A percentile compares a stretch with the other conserved stretches of the same genome.
Conservation (phyloP, 2,329 filamentous ascomycete genomes). For the Verticillium isaacii region DNA sequence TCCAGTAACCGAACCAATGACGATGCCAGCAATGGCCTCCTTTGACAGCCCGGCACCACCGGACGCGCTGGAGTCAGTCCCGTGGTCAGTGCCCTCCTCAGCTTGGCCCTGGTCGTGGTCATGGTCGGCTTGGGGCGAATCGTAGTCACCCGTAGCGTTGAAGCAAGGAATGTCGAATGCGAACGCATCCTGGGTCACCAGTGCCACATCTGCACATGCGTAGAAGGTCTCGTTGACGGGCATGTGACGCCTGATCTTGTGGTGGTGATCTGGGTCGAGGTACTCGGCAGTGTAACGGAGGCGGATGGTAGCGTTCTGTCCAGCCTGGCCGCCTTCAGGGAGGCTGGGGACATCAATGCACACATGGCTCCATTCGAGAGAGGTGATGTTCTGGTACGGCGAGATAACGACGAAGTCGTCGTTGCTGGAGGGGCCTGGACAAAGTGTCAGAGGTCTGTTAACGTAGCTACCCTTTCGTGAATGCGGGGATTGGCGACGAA, state of each 20-base stretch:
- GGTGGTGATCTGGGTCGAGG: constrained; percentile 19
- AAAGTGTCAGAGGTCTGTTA: no score
- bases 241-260: neutral
- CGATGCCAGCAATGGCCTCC: constrained; percentile 10
- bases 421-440: constrained; percentile 23
- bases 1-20: constrained; percentile 8
- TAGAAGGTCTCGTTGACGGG: constrained; percentile 28
- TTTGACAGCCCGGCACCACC: constrained; percentile 2
- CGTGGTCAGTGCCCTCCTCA: constrained; percentile 5
- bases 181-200: constrained; percentile 23
- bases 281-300: constrained; percentile 32
- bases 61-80: neutral
- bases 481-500: constrained; percentile 11
- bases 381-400: constrained; percentile 17
- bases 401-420: constrained; percentile 27
- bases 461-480: no score
- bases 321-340: constrained; percentile 19
- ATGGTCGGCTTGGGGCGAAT: constrained; percentile 13
- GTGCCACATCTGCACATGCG: constrained; percentile 34
- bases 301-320: constrained; percentile 35
- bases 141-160: constrained; percentile 23
- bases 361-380: constrained; percentile 32
- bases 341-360: constrained; percentile 27
- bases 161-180: constrained; percentile 24
- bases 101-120: constrained; percentile 17